phyloP scores from a whole-genome alignment of 2,329 filamentous ascomycete species.

The Cytospora piceae region DNA sequence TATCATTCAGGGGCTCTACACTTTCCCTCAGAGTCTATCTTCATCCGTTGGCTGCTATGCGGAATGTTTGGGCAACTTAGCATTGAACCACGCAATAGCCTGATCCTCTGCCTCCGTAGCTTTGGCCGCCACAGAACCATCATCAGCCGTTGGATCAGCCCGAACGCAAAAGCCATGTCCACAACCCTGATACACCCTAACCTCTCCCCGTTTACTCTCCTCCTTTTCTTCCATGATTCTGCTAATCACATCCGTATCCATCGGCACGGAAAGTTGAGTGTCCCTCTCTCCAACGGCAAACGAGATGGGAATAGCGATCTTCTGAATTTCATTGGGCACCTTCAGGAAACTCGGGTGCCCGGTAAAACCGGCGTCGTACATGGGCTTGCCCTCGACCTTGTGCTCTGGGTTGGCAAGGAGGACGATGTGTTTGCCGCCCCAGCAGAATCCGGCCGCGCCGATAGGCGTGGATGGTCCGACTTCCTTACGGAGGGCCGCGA shows the following conservation, averaged over 20 bases:
- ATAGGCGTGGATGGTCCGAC: slow-evolving; percentile 42
- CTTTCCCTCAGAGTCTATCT: too few relatives aligned
- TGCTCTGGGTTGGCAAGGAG: slow-evolving; percentile 47
- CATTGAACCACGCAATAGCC: slow-evolving; percentile 41
- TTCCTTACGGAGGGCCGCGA: slow-evolving; percentile 43
- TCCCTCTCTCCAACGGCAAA: slow-evolving; percentile 53
- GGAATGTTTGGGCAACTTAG: slow-evolving; percentile 2
- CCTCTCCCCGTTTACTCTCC: slow-evolving; percentile 41
- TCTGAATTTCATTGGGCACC: slow-evolving; percentile 52
- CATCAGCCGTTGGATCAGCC: slow-evolving; percentile 36
- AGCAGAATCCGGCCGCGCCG: slow-evolving; percentile 64
- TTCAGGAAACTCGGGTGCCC: slow-evolving; percentile 56
- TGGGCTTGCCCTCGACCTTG: slow-evolving; percentile 37
- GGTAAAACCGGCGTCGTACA: slow-evolving; percentile 57
- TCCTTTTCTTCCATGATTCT: slow-evolving; percentile 42
- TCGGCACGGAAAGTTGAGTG: slow-evolving; percentile 39
- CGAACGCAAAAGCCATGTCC: slow-evolving; percentile 48
- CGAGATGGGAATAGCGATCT: slow-evolving; percentile 48
- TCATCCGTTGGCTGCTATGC: not conserved
- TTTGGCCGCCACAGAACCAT: slow-evolving; percentile 36
- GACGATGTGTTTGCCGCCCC: slow-evolving; percentile 61
- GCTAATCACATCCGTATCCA: slow-evolving; percentile 41
- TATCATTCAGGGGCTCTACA: too few relatives aligned
- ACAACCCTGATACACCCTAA: slow-evolving; percentile 43
- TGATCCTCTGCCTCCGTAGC: slow-evolving; percentile 41